Conservation (phyloP, 2,329 filamentous ascomycete species). For the Penicillium occitanis region DNA sequence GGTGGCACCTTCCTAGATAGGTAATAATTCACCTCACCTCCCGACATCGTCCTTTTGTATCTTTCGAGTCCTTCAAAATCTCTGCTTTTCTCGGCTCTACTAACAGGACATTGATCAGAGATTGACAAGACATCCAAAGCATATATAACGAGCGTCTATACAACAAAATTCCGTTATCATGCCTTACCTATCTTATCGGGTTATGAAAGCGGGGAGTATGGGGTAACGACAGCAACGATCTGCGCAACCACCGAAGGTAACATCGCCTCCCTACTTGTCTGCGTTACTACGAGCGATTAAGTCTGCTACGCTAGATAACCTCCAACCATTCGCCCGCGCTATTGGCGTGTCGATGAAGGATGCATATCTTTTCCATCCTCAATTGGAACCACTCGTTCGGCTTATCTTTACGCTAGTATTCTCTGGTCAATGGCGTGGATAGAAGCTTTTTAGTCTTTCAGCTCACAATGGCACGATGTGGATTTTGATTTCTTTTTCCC, state of each 20-base stretch:
- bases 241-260: conserved; percentile 12
- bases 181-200: background rate
- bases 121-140: background rate
- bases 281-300: background rate
- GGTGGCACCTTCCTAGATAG: background rate
- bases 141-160: background rate
- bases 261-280: conserved; percentile 16
- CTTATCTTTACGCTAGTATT: conserved; percentile 11
- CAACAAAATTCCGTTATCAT: background rate
- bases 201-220: background rate
- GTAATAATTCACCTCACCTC: background rate
- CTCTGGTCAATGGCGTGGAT: background rate
- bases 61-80: background rate
- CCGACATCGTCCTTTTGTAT: background rate
- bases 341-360: background rate
- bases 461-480: background rate
- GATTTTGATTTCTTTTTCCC: background rate
- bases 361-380: conserved; percentile 1
- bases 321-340: background rate
- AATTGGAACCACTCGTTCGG: background rate
- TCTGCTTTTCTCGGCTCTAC: background rate
- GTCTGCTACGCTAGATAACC: background rate
- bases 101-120: background rate
- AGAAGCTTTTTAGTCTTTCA: background rate
- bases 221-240: background rate